A percentile compares a stretch with the other conserved stretches of the same genome.
Conservation (phyloP, 345 rosid genomes). For the Psidium guajava region DNA sequence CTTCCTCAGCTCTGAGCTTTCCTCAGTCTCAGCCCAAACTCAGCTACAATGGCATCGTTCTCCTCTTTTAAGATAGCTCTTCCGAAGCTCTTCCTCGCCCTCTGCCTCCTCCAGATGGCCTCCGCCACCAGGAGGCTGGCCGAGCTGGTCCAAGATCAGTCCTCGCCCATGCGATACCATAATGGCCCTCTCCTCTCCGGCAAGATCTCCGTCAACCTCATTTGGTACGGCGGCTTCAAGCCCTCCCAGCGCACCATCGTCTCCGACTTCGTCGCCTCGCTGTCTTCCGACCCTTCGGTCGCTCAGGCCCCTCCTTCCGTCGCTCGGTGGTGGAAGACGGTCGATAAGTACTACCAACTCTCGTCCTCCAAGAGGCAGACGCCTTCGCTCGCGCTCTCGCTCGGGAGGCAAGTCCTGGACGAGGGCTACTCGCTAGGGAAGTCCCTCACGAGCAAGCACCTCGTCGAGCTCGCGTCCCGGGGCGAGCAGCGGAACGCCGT, state of each 20-base stretch:
- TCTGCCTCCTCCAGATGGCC: conserved; percentile 3
- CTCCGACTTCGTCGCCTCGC: conserved; percentile 48
- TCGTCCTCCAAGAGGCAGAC: conserved; percentile 8
- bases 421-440: conserved; percentile 59
- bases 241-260: conserved; percentile 54
- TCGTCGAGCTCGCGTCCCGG: conserved; percentile 42
- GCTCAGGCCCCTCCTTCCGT: conserved; percentile 42
- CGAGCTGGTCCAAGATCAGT: conserved; percentile 22
- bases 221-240: conserved; percentile 78
- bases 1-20: not conserved
- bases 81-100: not conserved
- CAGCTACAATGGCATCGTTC: not conserved
- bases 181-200: conserved; percentile 70
- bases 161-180: conserved; percentile 39
- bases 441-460: conserved; percentile 35
- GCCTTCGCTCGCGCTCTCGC: conserved; percentile 23
- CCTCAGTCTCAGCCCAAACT: not conserved
- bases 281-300: conserved; percentile 12
- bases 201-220: conserved; percentile 45
- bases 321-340: conserved; percentile 64
- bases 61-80: not conserved
- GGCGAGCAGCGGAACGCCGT: conserved; percentile 41
- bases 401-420: conserved; percentile 45
- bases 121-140: conserved; percentile 16
- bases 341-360: conserved; percentile 49